Conservation (phyloP, 352 stramenopile species). For the Globisporangium paddicum region DNA sequence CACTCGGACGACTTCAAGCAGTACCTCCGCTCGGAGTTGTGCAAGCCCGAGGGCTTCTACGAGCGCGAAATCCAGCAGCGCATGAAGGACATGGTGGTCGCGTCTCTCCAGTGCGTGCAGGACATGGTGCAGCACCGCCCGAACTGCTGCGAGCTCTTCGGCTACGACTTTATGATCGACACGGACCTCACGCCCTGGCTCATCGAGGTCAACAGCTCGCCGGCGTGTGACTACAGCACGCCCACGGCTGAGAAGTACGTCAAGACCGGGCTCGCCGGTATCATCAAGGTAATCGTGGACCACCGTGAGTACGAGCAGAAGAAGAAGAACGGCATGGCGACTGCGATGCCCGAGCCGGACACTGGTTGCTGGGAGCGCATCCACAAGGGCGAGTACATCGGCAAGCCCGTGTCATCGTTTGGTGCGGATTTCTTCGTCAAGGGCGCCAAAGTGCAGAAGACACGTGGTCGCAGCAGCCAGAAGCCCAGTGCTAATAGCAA, state of each 20-base stretch:
- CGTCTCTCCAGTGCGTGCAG: conserved; percentile 83
- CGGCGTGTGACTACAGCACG: conserved; percentile 93
- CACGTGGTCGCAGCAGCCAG: conserved; percentile 7
- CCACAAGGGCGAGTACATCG: conserved; percentile 56
- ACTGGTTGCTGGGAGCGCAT: conserved; percentile 65
- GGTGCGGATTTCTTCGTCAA: conserved; percentile 69
- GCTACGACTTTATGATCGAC: conserved; percentile 95
- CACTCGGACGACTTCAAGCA: conserved; percentile 73
- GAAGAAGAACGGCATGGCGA: conserved; percentile 22
- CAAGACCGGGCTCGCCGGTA: conserved; percentile 70
- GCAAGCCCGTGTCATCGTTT: conserved; percentile 59
- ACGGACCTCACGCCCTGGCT: conserved; percentile 80
- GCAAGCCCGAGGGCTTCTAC: conserved; percentile 29
- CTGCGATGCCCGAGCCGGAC: conserved; percentile 29
- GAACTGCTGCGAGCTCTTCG: conserved; percentile 92
- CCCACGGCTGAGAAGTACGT: conserved; percentile 88
- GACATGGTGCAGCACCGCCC: conserved; percentile 84
- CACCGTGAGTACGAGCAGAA: conserved; percentile 60
- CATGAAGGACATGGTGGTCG: conserved; percentile 88
- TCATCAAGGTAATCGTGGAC: conserved; percentile 90
- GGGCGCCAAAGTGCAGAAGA: conserved; percentile 38
- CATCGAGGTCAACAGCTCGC: conserved; percentile 92
- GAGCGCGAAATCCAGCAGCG: conserved; percentile 48
- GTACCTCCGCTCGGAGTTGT: conserved; percentile 33
- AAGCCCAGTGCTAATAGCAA: background rate